Base-by-base conservation (phyloP, 257 asterid genomes). In the Gentiana macrophylla region DNA sequence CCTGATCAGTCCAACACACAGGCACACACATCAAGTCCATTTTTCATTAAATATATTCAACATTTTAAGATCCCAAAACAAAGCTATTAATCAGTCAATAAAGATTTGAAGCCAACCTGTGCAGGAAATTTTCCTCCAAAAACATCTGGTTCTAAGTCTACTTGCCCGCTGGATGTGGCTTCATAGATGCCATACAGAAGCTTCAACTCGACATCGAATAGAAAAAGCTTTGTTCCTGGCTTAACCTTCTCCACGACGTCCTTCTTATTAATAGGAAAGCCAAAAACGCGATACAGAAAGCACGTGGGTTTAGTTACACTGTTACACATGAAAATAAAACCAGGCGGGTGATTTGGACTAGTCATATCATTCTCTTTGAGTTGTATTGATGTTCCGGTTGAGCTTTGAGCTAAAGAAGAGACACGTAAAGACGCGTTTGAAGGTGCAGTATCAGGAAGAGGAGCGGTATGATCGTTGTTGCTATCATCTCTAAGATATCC, bases 271-370 rank as follows among this genome's bases (percentile, higher is more conserved):
- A 13, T 38, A 47, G 89, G 92, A 67, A 86, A 85, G 50, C 96
- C 96, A 64, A 87, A 82, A 66, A 87, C 92, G 52, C 85, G 86
- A 73, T 78, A 78, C 24, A 54, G 74, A 77, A 66, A 87, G 61
- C 96, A 84, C 52, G 80, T 79, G 35, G 65, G 56, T 79, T 82
- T 84, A 34, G 94, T 81, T 35, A 6, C 70, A 11, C 67, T 62
- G 63, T 76, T 82, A 66, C 96, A 84, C 74, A 84, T 65, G 71
- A 87, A 87, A 66, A 84, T 81, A 74, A 72, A 86, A 61, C 94
- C 96, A 57, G 86, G 50, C 60, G 71, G 53, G 45, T 57, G 15
- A 66, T 71, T 58, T 2, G 62, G 52, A 32, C 57, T 69, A 53
- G 62, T 73, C 53, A 13, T 37, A 48, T 55, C 69, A 35, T 49